Evolutionary conservation across 805 yeast genomes (phyloP).

Genomic region (Candida suzukii): DNA sequence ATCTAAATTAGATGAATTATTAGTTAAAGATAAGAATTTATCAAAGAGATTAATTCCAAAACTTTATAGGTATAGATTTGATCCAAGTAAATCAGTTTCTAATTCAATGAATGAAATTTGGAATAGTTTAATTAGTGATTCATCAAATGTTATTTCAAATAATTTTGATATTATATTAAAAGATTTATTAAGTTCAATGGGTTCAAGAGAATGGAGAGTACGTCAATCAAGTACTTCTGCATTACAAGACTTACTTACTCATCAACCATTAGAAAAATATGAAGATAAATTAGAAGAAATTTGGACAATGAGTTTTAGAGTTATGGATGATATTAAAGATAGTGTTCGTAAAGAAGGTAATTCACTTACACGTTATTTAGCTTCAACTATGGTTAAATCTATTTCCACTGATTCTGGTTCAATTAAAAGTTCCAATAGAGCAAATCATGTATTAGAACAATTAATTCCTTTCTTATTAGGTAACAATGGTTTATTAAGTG

Average conservation of each 20-base stretch:
- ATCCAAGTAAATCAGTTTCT: constrained; percentile 71
- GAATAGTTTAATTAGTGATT: constrained; percentile 56
- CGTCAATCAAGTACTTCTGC: constrained; percentile 83
- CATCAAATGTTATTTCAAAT: constrained; percentile 43
- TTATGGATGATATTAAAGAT: constrained; percentile 90
- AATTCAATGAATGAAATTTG: constrained; percentile 86
- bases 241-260: constrained; percentile 58
- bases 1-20: constrained; percentile 58
- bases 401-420: constrained; percentile 36
- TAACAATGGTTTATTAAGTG: constrained; percentile 69
- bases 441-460: constrained; percentile 41
- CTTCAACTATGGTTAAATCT: constrained; percentile 53
- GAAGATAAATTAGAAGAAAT: constrained; percentile 51
- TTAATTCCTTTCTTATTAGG: constrained; percentile 79
- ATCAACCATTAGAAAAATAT: constrained; percentile 47
- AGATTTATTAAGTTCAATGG: constrained; percentile 64
- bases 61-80: constrained; percentile 76
- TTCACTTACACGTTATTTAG: constrained; percentile 57
- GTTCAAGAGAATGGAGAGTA: constrained; percentile 85
- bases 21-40: constrained; percentile 45
- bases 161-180: constrained; percentile 53
- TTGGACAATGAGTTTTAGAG: constrained; percentile 85
- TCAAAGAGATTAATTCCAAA: constrained; percentile 69
- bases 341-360: constrained; percentile 82
- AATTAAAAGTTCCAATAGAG: constrained; percentile 24